Conservation (phyloP, 106 monocot genomes). For the Dioscorea alata region DNA sequence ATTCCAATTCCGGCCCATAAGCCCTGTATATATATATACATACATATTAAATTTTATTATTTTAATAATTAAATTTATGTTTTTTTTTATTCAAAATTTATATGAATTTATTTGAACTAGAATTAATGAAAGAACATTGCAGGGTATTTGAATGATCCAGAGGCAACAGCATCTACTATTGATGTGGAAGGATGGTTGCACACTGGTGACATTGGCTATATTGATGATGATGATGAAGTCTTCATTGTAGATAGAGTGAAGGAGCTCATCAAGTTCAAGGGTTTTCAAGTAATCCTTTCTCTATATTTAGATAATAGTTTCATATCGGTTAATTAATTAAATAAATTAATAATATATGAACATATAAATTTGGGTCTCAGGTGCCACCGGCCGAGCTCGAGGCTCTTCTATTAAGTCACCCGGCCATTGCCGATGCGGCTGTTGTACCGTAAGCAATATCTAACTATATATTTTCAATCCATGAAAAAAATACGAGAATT, state of each 20-base stretch:
- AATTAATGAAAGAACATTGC: not conserved
- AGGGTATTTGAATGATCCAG: conserved; percentile 87
- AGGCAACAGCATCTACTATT: conserved; percentile 71
- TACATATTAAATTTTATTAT: no score
- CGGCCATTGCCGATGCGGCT: conserved; percentile 73
- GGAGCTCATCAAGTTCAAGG: conserved; percentile 99
- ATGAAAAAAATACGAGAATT: no score
- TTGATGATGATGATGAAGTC: conserved; percentile 92
- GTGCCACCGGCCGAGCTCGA: conserved; percentile 94
- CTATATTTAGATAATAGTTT: no score
- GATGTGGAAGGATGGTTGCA: conserved; percentile 93
- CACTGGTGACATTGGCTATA: conserved; percentile 90
- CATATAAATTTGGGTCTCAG: conserved; percentile 20
- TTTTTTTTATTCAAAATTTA: no score
- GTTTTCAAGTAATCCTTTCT: conserved; percentile 61
- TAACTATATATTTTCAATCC: no score
- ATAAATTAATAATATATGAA: no score
- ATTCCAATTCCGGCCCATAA: not conserved
- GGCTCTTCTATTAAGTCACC: conserved; percentile 55
- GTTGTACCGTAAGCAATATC: conserved; percentile 63
- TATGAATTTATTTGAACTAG: no score
- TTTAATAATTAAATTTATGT: no score
- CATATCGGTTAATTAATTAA: no score
- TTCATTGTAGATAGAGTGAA: conserved; percentile 95
- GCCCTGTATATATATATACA: no score